Base-by-base conservation (phyloP, 2,329 filamentous ascomycete species). In the Samsoniella hepiali region DNA sequence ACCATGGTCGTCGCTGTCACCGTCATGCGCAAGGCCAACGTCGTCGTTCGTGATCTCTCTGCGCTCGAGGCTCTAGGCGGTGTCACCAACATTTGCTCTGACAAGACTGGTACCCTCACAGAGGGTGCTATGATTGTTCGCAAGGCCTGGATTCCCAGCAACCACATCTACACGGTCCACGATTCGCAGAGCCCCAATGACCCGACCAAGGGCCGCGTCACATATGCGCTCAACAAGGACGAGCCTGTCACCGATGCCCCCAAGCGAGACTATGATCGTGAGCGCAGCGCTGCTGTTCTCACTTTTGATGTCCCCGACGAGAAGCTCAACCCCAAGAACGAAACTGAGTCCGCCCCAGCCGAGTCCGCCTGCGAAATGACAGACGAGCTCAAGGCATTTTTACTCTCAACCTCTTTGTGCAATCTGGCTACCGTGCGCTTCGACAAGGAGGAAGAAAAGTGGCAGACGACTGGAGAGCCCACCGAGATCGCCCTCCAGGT, bases 401-500 rank as follows among this genome's bases (percentile, higher is more conserved):
- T 86, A 2, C 73, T 83, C 2, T 79, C 86, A 2, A 79, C 86
- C 15, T 83, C 88, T 1, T 81, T 91, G 2, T 89, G 87, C 75
- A 91, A 91, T 69, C 79, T 85, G 38, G 80, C 84, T n/a, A 86
- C 83, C 1, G 83, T 86, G 11, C 78, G 83, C 50, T 81, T 79
- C 62, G 83, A 84, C 53, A 77, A 84, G 0, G 78, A 81, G n/a
- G 79, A 82, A 34, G 76, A 78, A 34, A 78, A 79, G 65, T 91
- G 88, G 88, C 82, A 86, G 69, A 86, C 87, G 1, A 85, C 85
- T 13, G 89, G 88, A 13, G 88, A 91, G 70, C 88, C 88, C 0
- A 92, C 90, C 1, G 90, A 93, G 70, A 88, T 92, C 68, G 89
- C 90, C 1, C 82, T 93, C 6, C 89, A 91, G 68, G 88, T 93